Percentiles rank a stretch among this genome's conserved stretches.
Conservation (phyloP, 2,329 filamentous ascomycete genomes). For the Pseudopithomyces chartarum region DNA sequence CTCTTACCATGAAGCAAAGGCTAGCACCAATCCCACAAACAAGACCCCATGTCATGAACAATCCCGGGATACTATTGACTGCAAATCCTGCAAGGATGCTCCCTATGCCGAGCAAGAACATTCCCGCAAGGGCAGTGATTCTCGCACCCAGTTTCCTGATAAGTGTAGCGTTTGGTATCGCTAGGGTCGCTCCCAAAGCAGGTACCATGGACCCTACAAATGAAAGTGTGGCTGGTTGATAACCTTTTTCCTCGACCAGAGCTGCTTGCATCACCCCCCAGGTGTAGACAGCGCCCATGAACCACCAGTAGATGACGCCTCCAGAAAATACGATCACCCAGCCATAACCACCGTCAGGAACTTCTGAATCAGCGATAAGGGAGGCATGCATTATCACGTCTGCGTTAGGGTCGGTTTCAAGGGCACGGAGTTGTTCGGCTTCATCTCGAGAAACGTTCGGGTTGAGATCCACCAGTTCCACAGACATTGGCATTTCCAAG, state of each 20-base stretch:
- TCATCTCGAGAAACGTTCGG: neutral
- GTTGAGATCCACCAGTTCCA: neutral
- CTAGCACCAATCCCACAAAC: neutral
- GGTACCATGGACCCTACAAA: neutral
- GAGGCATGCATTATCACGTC: slow-evolving; percentile 1
- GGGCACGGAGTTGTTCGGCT: neutral
- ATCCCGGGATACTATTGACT: neutral
- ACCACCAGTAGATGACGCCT: neutral
- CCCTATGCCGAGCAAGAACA: neutral
- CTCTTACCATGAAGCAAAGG: slow-evolving; percentile 1
- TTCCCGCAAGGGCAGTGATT: neutral
- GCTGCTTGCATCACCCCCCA: slow-evolving; percentile 1
- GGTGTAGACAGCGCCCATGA: neutral
- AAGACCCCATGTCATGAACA: neutral
- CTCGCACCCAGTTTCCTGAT: neutral
- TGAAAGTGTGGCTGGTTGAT: neutral
- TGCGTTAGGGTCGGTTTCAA: neutral
- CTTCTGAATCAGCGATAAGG: neutral
- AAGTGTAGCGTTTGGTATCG: neutral
- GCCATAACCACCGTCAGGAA: neutral
- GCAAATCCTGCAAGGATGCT: neutral
- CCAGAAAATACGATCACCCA: slow-evolving; percentile 1
- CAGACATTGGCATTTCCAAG: neutral
- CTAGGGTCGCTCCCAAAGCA: neutral
- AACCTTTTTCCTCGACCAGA: neutral